A percentile compares a stretch with the other conserved stretches of the same genome.
These are phyloP conservation scores for Rhypophila decipiens DNA, from an alignment of 495 filamentous ascomycete genomes.

Conservation along the genomic window DNA sequence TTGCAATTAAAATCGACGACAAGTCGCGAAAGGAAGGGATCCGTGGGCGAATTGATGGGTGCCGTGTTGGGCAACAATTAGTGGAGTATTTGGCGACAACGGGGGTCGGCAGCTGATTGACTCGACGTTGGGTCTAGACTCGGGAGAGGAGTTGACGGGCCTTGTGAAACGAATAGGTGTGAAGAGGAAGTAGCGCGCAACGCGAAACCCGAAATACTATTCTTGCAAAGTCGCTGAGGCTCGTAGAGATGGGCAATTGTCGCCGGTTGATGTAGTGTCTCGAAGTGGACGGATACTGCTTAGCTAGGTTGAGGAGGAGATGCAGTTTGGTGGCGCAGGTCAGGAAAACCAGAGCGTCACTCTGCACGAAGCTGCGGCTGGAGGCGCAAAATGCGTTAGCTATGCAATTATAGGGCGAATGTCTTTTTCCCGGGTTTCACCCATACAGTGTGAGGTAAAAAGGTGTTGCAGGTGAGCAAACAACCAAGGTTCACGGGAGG, in stretches of 20 bases:
- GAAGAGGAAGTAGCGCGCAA: conserved; percentile 3
- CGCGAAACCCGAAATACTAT: neutral
- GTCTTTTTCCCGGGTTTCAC: no score
- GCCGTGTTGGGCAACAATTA: conserved; percentile 47
- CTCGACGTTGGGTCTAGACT: conserved; percentile 12
- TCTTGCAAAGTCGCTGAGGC: neutral
- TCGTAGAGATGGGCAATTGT: conserved; percentile 5
- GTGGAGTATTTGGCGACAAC: conserved; percentile 10
- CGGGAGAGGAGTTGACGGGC: conserved; percentile 3
- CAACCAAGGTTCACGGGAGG: neutral
- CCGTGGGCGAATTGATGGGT: conserved; percentile 20
- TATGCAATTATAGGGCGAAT: conserved; percentile 3
- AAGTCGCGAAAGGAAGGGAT: conserved; percentile 22
- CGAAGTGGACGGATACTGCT: conserved; percentile 14
- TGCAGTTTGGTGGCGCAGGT: conserved; percentile 20
- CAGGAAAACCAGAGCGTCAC: conserved; percentile 13
- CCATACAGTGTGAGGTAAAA: no score
- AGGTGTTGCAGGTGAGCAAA: neutral
- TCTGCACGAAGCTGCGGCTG: conserved; percentile 16
- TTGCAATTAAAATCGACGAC: conserved; percentile 10
- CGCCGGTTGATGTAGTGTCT: conserved; percentile 6
- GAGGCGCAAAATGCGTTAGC: conserved; percentile 15
- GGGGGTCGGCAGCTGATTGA: conserved; percentile 9
- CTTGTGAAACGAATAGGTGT: neutral
- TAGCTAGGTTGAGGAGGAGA: conserved; percentile 16